A percentile compares a stretch with the other conserved stretches of the same genome.
Evolutionary conservation across 192 early-diverging fungal genomes (phyloP).

Genomic region (Backusella macrospora): DNA sequence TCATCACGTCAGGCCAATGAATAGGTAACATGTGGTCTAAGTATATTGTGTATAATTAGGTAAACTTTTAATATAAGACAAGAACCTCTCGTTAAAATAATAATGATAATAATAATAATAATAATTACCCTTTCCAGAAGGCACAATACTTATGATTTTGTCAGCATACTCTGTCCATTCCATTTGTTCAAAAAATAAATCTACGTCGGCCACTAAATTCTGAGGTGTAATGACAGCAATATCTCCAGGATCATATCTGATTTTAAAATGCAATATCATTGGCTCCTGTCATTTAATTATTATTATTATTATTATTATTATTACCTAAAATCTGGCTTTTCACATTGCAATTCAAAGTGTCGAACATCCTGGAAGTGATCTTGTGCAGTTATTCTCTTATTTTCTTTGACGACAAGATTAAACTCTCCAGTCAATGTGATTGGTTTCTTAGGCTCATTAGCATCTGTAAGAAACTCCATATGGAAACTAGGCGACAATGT

Average conservation of each 20-base stretch:
- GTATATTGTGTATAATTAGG: not conserved
- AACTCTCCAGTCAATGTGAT: slow-evolving; percentile 33
- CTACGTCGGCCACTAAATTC: slow-evolving; percentile 72
- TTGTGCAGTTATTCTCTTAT: slow-evolving; percentile 70
- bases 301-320: not conserved
- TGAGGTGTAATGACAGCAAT: slow-evolving; percentile 74
- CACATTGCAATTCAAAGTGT: slow-evolving; percentile 67
- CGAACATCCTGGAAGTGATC: slow-evolving; percentile 96
- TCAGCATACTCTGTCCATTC: slow-evolving; percentile 72
- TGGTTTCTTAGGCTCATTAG: not conserved
- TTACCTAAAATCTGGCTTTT: slow-evolving; percentile 27
- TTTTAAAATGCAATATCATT: not conserved
- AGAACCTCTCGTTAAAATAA: not conserved
- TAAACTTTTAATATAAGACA: not conserved
- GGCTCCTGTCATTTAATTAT: not conserved
- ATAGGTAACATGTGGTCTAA: slow-evolving; percentile 53
- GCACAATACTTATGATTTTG: slow-evolving; percentile 53
- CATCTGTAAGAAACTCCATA: slow-evolving; percentile 47
- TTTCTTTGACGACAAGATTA: slow-evolving; percentile 47
- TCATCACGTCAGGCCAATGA: slow-evolving; percentile 56
- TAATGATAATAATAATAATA: not conserved
- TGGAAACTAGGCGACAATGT: slow-evolving; percentile 45
- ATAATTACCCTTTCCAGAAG: slow-evolving; percentile 19
- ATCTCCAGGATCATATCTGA: slow-evolving; percentile 79
- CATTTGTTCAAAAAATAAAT: slow-evolving; percentile 68